These are phyloP conservation scores for Wickerhamiella allomyrinae DNA, from an alignment of 805 yeast species.

Conservation along the genomic window DNA sequence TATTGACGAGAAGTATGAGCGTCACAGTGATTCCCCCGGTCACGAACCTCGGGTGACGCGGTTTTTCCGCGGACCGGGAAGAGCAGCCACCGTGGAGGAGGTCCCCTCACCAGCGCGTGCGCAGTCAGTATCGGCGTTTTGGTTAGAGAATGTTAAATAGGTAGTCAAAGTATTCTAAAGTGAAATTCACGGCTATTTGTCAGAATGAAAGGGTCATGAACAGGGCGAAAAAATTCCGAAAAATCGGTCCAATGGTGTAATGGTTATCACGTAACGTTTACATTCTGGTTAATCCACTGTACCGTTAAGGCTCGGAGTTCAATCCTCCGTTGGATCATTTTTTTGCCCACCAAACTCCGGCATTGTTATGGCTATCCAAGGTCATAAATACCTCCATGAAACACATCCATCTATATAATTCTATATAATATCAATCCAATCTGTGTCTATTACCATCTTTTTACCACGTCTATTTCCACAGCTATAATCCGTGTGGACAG, in stretches of 20 bases:
- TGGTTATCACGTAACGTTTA: constrained; percentile 20
- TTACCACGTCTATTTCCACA: too few relatives aligned
- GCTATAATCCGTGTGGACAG: too few relatives aligned
- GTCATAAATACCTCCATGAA: too few relatives aligned
- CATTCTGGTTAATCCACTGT: constrained; percentile 6
- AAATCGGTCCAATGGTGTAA: constrained; percentile 17
- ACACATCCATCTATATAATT: too few relatives aligned
- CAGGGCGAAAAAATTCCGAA: too few relatives aligned
- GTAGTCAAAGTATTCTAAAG: too few relatives aligned
- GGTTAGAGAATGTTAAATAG: not conserved
- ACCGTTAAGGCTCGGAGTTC: constrained; percentile 20
- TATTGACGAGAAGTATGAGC: too few relatives aligned
- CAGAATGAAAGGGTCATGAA: too few relatives aligned
- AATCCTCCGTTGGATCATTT: constrained; percentile 19
- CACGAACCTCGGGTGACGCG: not conserved
- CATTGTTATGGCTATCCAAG: not conserved
- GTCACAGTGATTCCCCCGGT: too few relatives aligned
- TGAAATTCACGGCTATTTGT: too few relatives aligned
- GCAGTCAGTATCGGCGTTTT: not conserved
- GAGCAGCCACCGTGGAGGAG: not conserved
- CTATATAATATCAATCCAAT: too few relatives aligned
- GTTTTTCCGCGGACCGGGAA: not conserved
- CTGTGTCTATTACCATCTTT: too few relatives aligned
- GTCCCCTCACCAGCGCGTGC: not conserved
- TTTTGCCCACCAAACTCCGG: constrained; percentile 1